A percentile compares a stretch with the other conserved stretches of the same genome.
phyloP scores from a whole-genome alignment of 2,329 filamentous ascomycete species.

The Massarina eburnea region DNA sequence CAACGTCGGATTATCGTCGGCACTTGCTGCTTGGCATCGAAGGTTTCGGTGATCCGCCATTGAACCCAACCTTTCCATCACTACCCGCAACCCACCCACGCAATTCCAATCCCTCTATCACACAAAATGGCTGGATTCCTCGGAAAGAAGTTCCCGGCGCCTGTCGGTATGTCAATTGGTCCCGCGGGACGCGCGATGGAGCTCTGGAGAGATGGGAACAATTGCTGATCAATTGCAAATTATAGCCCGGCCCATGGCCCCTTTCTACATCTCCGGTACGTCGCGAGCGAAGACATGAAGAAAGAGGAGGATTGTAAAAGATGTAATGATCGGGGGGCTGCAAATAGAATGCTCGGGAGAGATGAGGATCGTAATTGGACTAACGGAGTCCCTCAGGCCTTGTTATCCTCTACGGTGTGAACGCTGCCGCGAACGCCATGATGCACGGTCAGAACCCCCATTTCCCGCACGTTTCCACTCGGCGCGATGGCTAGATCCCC shows the following conservation, averaged over 20 bases:
- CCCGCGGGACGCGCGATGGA: conserved; percentile 4
- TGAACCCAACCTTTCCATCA: conserved; percentile 26
- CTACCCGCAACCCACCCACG: conserved; percentile 33
- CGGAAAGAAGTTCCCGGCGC: conserved; percentile 55
- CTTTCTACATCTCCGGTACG: conserved; percentile 95
- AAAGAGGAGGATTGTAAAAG: not conserved
- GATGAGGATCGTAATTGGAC: conserved; percentile 8
- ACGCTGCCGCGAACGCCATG: conserved; percentile 76
- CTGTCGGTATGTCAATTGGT: conserved; percentile 47
- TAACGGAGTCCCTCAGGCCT: conserved; percentile 59
- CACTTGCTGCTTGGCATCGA: conserved; percentile 27
- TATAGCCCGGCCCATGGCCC: conserved; percentile 84
- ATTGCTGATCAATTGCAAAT: conserved; percentile 35
- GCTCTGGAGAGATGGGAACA: conserved; percentile 2
- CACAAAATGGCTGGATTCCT: conserved; percentile 48
- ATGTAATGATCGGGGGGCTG: not conserved
- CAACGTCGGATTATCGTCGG: conserved; percentile 9
- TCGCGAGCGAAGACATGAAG: conserved; percentile 20
- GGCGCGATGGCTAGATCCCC: not conserved
- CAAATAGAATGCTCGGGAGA: too few relatives aligned
- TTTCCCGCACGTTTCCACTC: not conserved
- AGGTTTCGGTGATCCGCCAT: conserved; percentile 21
- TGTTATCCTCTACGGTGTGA: conserved; percentile 89
- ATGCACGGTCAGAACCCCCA: conserved; percentile 67
- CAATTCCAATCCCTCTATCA: conserved; percentile 29